These are phyloP conservation scores for Aphanomyces astaci DNA, from an alignment of 352 stramenopile genomes.

Conservation along the genomic window DNA sequence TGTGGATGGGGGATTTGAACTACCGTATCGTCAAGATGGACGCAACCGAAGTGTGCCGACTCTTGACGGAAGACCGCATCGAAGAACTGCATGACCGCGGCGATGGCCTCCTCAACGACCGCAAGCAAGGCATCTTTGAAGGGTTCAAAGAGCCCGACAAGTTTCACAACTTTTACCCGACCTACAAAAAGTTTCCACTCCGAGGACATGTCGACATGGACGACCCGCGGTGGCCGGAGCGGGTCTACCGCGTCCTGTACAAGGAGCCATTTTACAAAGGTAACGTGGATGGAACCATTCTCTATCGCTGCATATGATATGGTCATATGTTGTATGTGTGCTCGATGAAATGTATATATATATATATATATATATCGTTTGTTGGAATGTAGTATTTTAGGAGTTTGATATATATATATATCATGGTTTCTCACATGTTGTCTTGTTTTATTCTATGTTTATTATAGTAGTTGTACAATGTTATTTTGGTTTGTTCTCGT, in stretches of 20 bases:
- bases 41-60: slow-evolving; percentile 62
- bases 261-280: slow-evolving; percentile 87
- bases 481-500: no score
- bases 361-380: background rate
- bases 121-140: slow-evolving; percentile 66
- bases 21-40: slow-evolving; percentile 76
- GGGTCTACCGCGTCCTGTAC: slow-evolving; percentile 74
- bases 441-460: no score
- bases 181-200: slow-evolving; percentile 84
- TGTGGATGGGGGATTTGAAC: slow-evolving; percentile 88
- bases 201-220: slow-evolving; percentile 54
- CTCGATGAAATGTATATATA: no score
- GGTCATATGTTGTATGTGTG: no score
- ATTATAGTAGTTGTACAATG: no score
- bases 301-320: no score
- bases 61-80: slow-evolving; percentile 69
- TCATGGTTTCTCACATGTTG: no score
- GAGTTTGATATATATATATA: no score
- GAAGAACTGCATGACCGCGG: slow-evolving; percentile 78
- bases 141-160: slow-evolving; percentile 75
- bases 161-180: slow-evolving; percentile 83
- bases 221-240: slow-evolving; percentile 53
- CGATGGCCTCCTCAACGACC: slow-evolving; percentile 74
- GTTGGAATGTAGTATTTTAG: background rate
- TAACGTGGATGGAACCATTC: no score